These are phyloP conservation scores for Yamadazyma kitorensis DNA, from an alignment of 805 yeast species.

Conservation along the genomic window DNA sequence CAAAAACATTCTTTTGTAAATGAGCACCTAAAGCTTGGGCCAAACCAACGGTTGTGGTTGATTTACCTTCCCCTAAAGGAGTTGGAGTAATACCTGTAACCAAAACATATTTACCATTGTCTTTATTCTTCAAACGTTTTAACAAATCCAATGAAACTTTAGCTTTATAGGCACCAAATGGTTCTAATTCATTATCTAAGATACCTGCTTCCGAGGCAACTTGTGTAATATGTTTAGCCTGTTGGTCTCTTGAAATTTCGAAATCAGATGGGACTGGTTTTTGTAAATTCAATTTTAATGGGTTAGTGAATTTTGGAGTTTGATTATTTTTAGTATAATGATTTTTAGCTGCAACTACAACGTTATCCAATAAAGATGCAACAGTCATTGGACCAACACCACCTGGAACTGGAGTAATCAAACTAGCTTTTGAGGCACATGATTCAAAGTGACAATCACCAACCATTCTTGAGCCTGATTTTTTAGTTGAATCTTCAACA, in stretches of 20 bases:
- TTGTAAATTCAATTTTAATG: conserved; percentile 49
- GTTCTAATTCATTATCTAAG: conserved; percentile 74
- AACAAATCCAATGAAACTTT: conserved; percentile 69
- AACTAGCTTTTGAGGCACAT: conserved; percentile 60
- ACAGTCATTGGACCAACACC: conserved; percentile 99
- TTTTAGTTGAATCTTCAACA: conserved; percentile 68
- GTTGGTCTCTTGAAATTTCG: conserved; percentile 84
- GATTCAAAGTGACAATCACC: conserved; percentile 89
- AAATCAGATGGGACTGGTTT: conserved; percentile 87
- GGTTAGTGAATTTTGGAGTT: conserved; percentile 43
- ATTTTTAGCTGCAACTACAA: conserved; percentile 63
- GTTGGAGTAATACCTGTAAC: conserved; percentile 99
- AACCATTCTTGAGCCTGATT: conserved; percentile 80
- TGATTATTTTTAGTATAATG: conserved; percentile 34
- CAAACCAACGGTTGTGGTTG: conserved; percentile 92
- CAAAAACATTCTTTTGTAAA: conserved; percentile 76
- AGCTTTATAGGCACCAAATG: conserved; percentile 86
- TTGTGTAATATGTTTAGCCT: conserved; percentile 74
- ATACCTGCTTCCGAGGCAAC: conserved; percentile 85
- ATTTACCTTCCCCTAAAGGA: conserved; percentile 96
- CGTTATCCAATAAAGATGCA: conserved; percentile 88
- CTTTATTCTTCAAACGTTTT: conserved; percentile 57
- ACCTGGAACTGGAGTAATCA: conserved; percentile 96
- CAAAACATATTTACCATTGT: conserved; percentile 81
- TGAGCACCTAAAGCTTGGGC: conserved; percentile 97